Percentiles rank a stretch among this genome's conserved stretches.
These are phyloP conservation scores for Cercospora sp. DNA, from an alignment of 2,329 filamentous ascomycete species.

Conservation along the genomic window DNA sequence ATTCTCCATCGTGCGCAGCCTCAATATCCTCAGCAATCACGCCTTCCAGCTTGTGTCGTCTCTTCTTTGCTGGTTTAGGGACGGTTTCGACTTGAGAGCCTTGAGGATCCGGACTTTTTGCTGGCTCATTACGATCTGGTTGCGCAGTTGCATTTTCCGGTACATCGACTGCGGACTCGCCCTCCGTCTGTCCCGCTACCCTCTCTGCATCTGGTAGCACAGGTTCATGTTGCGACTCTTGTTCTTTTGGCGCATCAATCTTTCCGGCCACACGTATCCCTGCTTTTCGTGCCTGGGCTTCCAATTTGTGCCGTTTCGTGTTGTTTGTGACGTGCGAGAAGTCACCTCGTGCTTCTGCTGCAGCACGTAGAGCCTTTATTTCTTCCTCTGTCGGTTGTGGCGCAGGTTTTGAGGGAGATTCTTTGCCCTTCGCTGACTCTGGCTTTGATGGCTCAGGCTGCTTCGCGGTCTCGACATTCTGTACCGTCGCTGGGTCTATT, in stretches of 20 bases:
- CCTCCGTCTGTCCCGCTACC: no score
- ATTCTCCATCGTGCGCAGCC: constrained; percentile 38
- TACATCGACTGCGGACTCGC: no score
- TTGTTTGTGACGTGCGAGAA: constrained; percentile 34
- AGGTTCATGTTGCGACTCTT: neutral
- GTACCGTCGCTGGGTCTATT: constrained; percentile 22
- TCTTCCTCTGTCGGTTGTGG: constrained; percentile 15
- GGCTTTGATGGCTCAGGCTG: neutral
- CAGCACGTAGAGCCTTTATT: constrained; percentile 15
- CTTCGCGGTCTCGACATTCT: neutral
- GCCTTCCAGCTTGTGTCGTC: constrained; percentile 46
- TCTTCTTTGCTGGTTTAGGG: constrained; percentile 44
- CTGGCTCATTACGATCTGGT: neutral
- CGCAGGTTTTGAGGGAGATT: neutral
- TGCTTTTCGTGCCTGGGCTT: constrained; percentile 38
- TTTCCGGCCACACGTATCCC: constrained; percentile 9
- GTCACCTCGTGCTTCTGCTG: constrained; percentile 20
- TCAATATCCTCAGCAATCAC: constrained; percentile 32
- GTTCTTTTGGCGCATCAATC: constrained; percentile 25
- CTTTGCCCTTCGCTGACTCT: neutral
- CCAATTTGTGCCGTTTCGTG: constrained; percentile 39
- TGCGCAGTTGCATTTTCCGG: neutral
- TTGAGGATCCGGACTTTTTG: neutral
- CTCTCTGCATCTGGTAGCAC: no score
- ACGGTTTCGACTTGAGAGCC: neutral